Evolutionary conservation across 441 rosid species (phyloP).

Genomic region (Flueggea neowawraea): DNA sequence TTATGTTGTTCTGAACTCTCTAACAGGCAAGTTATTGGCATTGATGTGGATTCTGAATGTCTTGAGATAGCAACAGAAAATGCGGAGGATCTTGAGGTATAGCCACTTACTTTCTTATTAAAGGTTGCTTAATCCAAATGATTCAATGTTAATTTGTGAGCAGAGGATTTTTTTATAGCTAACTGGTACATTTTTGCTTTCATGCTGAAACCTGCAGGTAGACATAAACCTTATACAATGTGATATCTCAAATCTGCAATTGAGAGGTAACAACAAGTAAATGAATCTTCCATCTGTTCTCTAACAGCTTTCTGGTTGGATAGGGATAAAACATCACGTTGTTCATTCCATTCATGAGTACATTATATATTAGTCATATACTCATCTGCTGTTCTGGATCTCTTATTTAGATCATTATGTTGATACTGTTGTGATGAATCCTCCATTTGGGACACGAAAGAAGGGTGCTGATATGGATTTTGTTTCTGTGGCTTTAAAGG

Average conservation of each 20-base stretch:
- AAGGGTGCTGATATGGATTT: constrained; percentile 95
- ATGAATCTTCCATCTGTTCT: too few species aligned
- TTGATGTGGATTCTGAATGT: constrained; percentile 75
- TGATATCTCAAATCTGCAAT: constrained; percentile 57
- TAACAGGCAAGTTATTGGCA: constrained; percentile 70
- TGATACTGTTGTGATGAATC: constrained; percentile 93
- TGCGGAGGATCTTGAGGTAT: constrained; percentile 86
- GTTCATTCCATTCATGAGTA: not conserved
- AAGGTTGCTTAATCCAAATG: too few species aligned
- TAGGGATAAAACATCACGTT: too few species aligned
- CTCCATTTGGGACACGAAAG: constrained; percentile 94
- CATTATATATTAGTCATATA: constrained; percentile 1
- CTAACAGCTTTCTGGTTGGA: too few species aligned
- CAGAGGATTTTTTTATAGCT: too few species aligned
- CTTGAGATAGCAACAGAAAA: constrained; percentile 71
- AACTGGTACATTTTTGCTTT: too few species aligned
- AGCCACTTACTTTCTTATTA: constrained; percentile 1
- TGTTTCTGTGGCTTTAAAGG: constrained; percentile 70
- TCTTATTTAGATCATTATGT: constrained; percentile 48
- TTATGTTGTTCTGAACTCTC: constrained; percentile 10
- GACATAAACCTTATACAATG: constrained; percentile 74
- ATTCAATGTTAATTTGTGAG: not conserved
- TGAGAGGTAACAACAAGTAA: constrained; percentile 51
- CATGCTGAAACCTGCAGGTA: constrained; percentile 41
- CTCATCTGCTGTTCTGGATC: constrained; percentile 9